A percentile compares a stretch with the other conserved stretches of the same genome.
phyloP scores from a whole-genome alignment of 1,284 basidiomycete species.

The Athelia psychrophila region DNA sequence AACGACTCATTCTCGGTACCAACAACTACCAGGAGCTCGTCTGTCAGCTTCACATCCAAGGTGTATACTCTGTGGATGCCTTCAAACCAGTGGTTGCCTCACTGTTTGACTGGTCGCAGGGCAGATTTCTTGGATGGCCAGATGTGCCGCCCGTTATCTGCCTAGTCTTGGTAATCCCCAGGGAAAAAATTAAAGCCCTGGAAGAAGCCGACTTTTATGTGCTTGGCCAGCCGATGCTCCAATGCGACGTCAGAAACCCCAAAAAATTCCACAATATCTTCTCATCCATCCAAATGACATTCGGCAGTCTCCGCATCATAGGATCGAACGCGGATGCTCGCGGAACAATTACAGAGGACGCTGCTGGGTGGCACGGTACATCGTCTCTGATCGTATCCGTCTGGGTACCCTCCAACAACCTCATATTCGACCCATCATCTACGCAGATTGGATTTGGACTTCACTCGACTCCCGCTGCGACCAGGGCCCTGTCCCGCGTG shows the following conservation, averaged over 20 bases:
- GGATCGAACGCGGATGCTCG: constrained; percentile 17
- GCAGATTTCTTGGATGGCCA: constrained; percentile 18
- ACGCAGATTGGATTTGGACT: too few species aligned
- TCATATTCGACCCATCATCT: too few species aligned
- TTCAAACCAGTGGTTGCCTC: too few species aligned
- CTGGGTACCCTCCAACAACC: constrained; percentile 17
- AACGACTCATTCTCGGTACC: constrained; percentile 26
- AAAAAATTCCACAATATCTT: constrained; percentile 24
- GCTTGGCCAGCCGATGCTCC: constrained; percentile 25
- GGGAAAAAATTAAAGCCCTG: constrained; percentile 23
- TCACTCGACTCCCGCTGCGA: too few species aligned
- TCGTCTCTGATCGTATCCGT: constrained; percentile 34
- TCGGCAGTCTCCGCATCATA: constrained; percentile 20
- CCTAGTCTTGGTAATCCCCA: constrained; percentile 34
- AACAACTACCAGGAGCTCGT: constrained; percentile 42
- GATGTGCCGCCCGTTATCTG: constrained; percentile 25
- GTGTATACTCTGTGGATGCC: constrained; percentile 13
- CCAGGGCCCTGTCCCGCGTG: too few species aligned
- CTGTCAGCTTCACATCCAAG: constrained; percentile 32
- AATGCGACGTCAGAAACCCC: constrained; percentile 19
- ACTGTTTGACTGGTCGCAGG: too few species aligned
- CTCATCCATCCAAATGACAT: constrained; percentile 25
- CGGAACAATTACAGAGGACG: constrained; percentile 30
- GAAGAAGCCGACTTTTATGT: constrained; percentile 14
- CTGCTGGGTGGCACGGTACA: constrained; percentile 24